Base-by-base conservation (phyloP, 768 basidiomycete genomes). In the Cyathus striatus region DNA sequence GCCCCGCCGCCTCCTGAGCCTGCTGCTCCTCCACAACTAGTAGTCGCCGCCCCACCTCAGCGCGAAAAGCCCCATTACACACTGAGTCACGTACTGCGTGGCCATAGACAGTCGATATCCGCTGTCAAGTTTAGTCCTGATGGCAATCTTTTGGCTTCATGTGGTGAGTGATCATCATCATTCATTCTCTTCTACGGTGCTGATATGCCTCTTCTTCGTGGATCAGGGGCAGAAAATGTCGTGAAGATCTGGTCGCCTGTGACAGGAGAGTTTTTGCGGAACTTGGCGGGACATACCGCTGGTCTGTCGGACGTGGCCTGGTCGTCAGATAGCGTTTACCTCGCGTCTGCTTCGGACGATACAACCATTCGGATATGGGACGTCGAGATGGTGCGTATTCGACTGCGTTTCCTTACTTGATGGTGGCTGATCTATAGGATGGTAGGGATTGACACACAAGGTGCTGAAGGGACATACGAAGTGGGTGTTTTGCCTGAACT, bases 311-410 rank as follows among this genome's bases (percentile, higher is more conserved):
- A 95, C 58, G 73, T 97, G 40, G 73, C 90, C 1, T 94, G 93
- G 86, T 89, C 92, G 5, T 72, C 83, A 7, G 87, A 96, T 59
- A 86, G 86, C 51, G 65, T 73, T 17, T 81, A 82, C 62, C 71
- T 97, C 21, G 92, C 94, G 0, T 92, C 90, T 22, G 93, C 90
- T 0, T 94, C 90, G 2, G 95, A 98, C 60, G 95, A 97, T 58
- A 81, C 80, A 2, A 91, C 86, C 2, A 78, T 94, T 51, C 76
- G 88, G 23, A 84, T 94, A 67, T 94, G 92, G 92, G 79, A 86
- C 52, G 82, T 92, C 41, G 85, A 90, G 57, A 72, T 79, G 40
- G 86, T 89, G 57, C 48, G 81, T 72, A 40, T 13, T 12, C n/a
- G n/a, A n/a, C n/a, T n/a, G n/a, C n/a, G n/a, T n/a, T n/a, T n/a